These are phyloP conservation scores for Monosporozyma yasuniensis DNA, from an alignment of 805 yeast genomes.

Conservation along the genomic window DNA sequence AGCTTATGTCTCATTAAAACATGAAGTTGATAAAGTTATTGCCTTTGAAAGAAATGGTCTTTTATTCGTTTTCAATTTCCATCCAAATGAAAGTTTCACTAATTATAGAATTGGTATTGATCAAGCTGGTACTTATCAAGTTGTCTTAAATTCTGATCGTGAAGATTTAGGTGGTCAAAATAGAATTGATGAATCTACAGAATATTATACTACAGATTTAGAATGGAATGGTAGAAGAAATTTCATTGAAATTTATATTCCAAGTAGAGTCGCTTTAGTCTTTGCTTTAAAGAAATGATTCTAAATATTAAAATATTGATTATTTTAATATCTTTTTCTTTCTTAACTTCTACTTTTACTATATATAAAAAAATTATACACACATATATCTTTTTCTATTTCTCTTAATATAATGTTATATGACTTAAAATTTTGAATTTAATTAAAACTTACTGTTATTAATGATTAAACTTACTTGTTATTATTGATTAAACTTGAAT, in stretches of 20 bases:
- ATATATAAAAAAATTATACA: no score
- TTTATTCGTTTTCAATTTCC: constrained; percentile 81
- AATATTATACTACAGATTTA: constrained; percentile 62
- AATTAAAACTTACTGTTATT: no score
- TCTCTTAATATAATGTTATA: no score
- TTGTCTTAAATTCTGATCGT: constrained; percentile 69
- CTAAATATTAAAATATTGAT: no score
- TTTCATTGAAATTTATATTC: constrained; percentile 69
- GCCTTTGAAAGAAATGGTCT: constrained; percentile 84
- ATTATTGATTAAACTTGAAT: not conserved
- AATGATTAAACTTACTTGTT: no score
- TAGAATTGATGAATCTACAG: constrained; percentile 49
- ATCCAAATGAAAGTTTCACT: constrained; percentile 71
- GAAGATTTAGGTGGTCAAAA: constrained; percentile 71
- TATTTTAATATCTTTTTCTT: no score
- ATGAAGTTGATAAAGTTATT: constrained; percentile 81
- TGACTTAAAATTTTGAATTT: no score
- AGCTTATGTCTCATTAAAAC: constrained; percentile 80
- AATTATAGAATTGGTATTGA: constrained; percentile 92
- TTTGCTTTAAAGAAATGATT: constrained; percentile 34
- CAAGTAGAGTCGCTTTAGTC: constrained; percentile 63
- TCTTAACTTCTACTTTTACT: no score
- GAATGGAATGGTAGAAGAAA: constrained; percentile 76
- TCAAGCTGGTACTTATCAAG: constrained; percentile 60
- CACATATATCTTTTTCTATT: no score